Evolutionary conservation across 768 basidiomycete genomes (phyloP), one percentile per base, ranked within the genome.

Genomic region (Hypsizygus marmoreus): DNA sequence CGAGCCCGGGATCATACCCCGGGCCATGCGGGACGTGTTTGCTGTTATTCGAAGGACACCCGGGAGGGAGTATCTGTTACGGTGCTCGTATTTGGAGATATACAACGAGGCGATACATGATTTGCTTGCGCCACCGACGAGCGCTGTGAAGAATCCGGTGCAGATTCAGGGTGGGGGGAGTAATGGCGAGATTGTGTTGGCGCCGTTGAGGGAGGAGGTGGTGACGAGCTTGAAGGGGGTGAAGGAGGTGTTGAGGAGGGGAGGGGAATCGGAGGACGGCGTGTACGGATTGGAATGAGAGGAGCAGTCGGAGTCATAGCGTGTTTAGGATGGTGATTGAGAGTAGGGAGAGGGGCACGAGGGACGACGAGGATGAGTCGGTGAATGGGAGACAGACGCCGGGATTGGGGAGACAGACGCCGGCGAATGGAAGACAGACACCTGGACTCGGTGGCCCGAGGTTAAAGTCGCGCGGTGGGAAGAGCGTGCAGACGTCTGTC

Each of bases 241-340:
- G 11, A 80, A 83, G 42, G 90, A 91, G 48, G 87, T 97, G 4
- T 69, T 99, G 55, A 77, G 80, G 57, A 73, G 91, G 17, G 4
- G 92, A 97, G 62, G 82, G 86, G 3, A 85, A 91, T 58, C 73
- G 95, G 39, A 74, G 92, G 49, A 97, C 94, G 3, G 95, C 94
- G 1, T 90, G 84, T 55, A 99, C 97, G n/a, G 95, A 99, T 59
- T 99, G 95, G 95, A 99, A 99, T 61, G 89, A 94, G 57, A 71
- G 95, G 47, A 94, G 91, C 70, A 93, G 91, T 61, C 76, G 95
- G 26, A 94, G 91, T 70, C 95, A 97, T 63, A 91, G 88, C 54
- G 90, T 98, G 0, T 97, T 98, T 65, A 74, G 94, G 23, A 79
- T 97, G 22, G 95, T 98, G 0, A 84, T 95, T 39, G 93, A 97